Percentiles rank a stretch among this genome's conserved stretches.
phyloP scores from a whole-genome alignment of 306 rosid genomes.

The Parietaria judaica region DNA sequence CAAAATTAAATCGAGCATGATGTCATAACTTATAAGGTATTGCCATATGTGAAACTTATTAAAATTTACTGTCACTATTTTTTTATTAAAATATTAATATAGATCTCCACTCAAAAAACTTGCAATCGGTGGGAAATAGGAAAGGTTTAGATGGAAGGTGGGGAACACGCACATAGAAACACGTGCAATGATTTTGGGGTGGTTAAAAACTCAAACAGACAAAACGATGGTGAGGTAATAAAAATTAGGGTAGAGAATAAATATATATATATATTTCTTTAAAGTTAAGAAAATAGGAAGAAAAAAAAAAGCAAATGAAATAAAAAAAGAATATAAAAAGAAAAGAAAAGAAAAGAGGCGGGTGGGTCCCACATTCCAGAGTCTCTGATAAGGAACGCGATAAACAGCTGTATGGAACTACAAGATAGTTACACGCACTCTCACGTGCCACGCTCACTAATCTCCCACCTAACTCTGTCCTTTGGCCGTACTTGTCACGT shows the following conservation, averaged over 20 bases:
- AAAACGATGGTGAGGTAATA: slow-evolving; percentile 9
- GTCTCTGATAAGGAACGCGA: slow-evolving; percentile 18
- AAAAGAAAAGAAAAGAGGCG: neutral
- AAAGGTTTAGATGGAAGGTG: neutral
- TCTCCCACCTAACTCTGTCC: slow-evolving; percentile 19
- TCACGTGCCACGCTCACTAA: slow-evolving; percentile 28
- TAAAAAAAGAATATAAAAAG: neutral
- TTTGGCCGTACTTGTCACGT: slow-evolving; percentile 31
- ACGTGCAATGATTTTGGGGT: slow-evolving; percentile 2
- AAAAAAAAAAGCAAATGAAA: slow-evolving; percentile 10
- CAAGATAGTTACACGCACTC: slow-evolving; percentile 7
- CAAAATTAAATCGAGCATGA: neutral
- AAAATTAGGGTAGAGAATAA: no score
- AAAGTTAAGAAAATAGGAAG: neutral
- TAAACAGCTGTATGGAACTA: slow-evolving; percentile 31
- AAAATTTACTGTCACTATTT: no score
- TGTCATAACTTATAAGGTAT: neutral
- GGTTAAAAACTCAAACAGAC: slow-evolving; percentile 8
- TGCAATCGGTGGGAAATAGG: no score
- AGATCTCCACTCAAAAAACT: no score
- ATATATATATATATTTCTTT: neutral
- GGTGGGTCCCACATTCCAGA: neutral
- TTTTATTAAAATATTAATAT: no score
- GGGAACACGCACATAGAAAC: neutral
- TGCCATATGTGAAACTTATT: neutral